Conservation (phyloP, 805 yeast genomes). For the Starmera dryadoides region DNA sequence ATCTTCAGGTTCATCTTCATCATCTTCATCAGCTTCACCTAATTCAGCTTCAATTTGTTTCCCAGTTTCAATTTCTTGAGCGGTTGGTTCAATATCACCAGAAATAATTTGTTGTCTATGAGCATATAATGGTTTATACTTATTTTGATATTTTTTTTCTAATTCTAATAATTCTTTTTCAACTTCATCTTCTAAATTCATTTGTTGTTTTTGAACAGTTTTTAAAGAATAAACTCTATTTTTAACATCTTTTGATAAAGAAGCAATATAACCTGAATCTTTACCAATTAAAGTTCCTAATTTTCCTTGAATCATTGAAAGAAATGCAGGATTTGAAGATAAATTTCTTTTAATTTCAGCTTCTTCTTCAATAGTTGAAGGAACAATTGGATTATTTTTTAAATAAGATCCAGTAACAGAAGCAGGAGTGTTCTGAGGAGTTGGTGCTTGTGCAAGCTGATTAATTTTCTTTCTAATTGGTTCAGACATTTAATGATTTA, state of each 20-base stretch:
- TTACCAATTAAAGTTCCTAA: constrained; percentile 79
- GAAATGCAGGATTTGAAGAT: constrained; percentile 72
- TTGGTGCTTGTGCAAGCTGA: constrained; percentile 87
- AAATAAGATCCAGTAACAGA: constrained; percentile 71
- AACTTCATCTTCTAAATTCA: constrained; percentile 82
- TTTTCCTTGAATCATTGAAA: constrained; percentile 86
- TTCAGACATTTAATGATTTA: constrained; percentile 53
- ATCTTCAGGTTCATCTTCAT: constrained; percentile 34
- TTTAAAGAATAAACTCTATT: constrained; percentile 77
- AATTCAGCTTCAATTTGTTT: constrained; percentile 57
- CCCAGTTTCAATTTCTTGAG: constrained; percentile 74
- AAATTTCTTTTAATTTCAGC: constrained; percentile 34
- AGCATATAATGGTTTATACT: constrained; percentile 70
- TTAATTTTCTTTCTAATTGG: constrained; percentile 75
- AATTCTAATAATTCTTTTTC: constrained; percentile 82
- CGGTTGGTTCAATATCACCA: constrained; percentile 73
- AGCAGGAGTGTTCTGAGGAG: constrained; percentile 98
- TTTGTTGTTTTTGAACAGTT: constrained; percentile 70
- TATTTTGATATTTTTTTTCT: constrained; percentile 69
- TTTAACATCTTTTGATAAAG: constrained; percentile 66
- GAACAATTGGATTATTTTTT: constrained; percentile 53
- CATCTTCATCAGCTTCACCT: constrained; percentile 34
- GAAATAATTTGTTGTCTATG: constrained; percentile 64
- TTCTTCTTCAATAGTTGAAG: constrained; percentile 64
- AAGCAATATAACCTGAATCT: constrained; percentile 78